A percentile compares a stretch with the other conserved stretches of the same genome.
Evolutionary conservation across 805 yeast genomes (phyloP).

Genomic region (Sugiyamaella qingdaonensis): DNA sequence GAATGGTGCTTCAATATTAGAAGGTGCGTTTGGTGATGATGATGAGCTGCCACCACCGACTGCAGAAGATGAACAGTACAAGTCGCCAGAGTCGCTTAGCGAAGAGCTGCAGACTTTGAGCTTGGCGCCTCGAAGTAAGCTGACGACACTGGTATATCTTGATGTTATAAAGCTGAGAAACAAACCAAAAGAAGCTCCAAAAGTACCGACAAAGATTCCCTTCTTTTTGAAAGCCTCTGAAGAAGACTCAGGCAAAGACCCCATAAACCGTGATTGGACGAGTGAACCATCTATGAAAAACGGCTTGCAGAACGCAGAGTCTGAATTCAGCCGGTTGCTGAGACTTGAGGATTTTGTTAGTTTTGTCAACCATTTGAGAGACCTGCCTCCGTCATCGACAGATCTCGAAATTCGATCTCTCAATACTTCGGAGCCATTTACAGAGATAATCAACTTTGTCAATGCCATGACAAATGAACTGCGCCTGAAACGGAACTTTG

Average conservation of each 20-base stretch:
- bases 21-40: slow-evolving; percentile 65
- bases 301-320: slow-evolving; percentile 30
- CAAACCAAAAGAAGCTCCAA: slow-evolving; percentile 85
- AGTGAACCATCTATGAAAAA: slow-evolving; percentile 8
- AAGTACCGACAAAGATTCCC: slow-evolving; percentile 73
- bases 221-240: slow-evolving; percentile 76
- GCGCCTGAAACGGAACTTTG: slow-evolving; percentile 55
- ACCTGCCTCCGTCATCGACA: slow-evolving; percentile 67
- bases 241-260: slow-evolving; percentile 37
- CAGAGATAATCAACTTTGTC: slow-evolving; percentile 63
- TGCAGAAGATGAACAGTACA: slow-evolving; percentile 27
- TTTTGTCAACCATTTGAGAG: slow-evolving; percentile 53
- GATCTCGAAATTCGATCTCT: slow-evolving; percentile 87
- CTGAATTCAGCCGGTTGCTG: slow-evolving; percentile 63
- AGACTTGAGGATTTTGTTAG: slow-evolving; percentile 52
- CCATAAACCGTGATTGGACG: slow-evolving; percentile 18
- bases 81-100: slow-evolving; percentile 56
- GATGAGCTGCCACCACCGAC: slow-evolving; percentile 27
- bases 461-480: slow-evolving; percentile 64
- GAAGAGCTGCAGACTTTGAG: slow-evolving; percentile 67
- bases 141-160: slow-evolving; percentile 71
- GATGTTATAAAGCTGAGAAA: slow-evolving; percentile 83
- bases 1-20: slow-evolving; percentile 65
- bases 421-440: slow-evolving; percentile 55
- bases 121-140: slow-evolving; percentile 69